Percentiles rank a stretch among this genome's conserved stretches.
Evolutionary conservation across 805 yeast species (phyloP).

Genomic region (Schwanniomyces vanrijiae): DNA sequence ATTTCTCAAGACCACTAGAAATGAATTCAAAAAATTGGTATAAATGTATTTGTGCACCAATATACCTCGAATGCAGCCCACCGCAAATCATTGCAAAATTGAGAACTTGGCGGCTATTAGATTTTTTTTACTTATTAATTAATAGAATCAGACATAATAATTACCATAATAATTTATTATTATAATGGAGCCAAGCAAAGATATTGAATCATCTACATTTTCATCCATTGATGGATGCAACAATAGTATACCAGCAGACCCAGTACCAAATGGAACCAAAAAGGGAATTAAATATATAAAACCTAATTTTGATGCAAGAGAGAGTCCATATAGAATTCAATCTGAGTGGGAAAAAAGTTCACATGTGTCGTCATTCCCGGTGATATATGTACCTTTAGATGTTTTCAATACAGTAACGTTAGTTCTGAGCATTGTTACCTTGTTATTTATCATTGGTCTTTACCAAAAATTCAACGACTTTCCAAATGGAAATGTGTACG

Average conservation of each 20-base stretch:
- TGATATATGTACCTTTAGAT: neutral
- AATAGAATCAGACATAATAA: too few relatives aligned
- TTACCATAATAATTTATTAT: neutral
- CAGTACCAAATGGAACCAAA: neutral
- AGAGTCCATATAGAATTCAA: neutral
- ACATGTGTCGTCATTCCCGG: neutral
- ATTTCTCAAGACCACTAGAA: constrained; percentile 19
- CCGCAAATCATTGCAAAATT: too few relatives aligned
- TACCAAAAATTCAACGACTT: neutral
- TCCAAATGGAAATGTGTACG: neutral
- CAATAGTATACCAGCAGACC: neutral
- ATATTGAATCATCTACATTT: neutral
- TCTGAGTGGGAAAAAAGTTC: neutral
- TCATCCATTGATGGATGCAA: neutral
- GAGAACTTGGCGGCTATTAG: neutral
- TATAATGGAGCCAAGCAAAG: neutral
- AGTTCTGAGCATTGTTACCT: neutral
- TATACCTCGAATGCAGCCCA: too few relatives aligned
- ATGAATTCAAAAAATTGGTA: constrained; percentile 5
- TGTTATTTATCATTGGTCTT: neutral
- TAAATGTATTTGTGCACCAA: neutral
- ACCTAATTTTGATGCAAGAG: neutral
- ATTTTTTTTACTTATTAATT: too few relatives aligned
- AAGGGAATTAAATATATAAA: neutral
- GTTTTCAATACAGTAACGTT: neutral